phyloP scores from a whole-genome alignment of 768 basidiomycete species.

The Podaxis sp. region DNA sequence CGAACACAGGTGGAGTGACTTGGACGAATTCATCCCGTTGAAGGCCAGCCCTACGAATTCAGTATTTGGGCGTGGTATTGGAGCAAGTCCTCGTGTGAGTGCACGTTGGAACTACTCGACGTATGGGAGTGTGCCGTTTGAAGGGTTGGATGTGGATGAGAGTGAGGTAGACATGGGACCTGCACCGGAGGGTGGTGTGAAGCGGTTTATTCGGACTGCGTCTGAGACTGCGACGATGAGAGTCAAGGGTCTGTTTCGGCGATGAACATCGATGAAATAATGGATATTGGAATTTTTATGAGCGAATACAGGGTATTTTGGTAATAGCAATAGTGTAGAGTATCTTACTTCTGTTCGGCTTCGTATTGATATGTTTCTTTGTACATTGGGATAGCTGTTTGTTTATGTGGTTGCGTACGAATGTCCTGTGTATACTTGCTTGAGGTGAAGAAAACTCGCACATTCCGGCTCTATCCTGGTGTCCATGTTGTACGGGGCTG shows the following conservation, averaged over 20 bases:
- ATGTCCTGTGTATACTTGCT: too few relatives aligned
- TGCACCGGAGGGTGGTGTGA: neutral
- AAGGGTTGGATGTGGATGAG: slow-evolving; percentile 3
- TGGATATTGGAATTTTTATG: too few relatives aligned
- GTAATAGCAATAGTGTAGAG: too few relatives aligned
- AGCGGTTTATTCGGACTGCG: neutral
- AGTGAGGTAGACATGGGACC: slow-evolving; percentile 1
- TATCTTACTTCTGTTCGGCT: too few relatives aligned
- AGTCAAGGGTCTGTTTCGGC: slow-evolving; percentile 3
- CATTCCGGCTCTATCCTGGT: too few relatives aligned
- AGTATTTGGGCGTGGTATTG: neutral
- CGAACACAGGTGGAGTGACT: slow-evolving; percentile 28
- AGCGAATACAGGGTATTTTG: too few relatives aligned
- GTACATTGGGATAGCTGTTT: too few relatives aligned
- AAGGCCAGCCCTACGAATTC: slow-evolving; percentile 30
- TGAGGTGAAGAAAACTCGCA: too few relatives aligned
- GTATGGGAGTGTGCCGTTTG: slow-evolving; percentile 7
- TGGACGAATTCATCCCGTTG: slow-evolving; percentile 47
- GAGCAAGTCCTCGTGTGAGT: neutral
- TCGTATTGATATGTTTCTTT: too few relatives aligned
- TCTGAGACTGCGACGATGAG: neutral
- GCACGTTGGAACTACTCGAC: slow-evolving; percentile 1
- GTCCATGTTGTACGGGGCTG: too few relatives aligned
- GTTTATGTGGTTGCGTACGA: too few relatives aligned
- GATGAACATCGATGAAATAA: neutral